A percentile compares a stretch with the other conserved stretches of the same genome.
These are phyloP conservation scores for Talaromyces sp. DNA, from an alignment of 2,329 filamentous ascomycete species.

Conservation along the genomic window DNA sequence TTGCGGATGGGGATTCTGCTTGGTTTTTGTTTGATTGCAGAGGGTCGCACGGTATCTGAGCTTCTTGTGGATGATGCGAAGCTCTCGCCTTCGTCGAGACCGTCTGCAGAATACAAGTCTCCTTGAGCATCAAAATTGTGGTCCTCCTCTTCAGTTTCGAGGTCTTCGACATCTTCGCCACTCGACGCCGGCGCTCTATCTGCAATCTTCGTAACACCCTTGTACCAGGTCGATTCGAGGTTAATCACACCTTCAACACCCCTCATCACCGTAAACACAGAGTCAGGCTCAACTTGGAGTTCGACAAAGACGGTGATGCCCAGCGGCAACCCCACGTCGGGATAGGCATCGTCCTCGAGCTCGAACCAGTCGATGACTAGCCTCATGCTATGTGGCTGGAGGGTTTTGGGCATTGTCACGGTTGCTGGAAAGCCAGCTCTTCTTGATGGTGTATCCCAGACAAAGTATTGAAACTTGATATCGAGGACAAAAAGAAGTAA, in stretches of 20 bases:
- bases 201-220: neutral
- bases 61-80: slow-evolving; percentile 4
- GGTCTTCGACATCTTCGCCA: neutral
- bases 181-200: neutral
- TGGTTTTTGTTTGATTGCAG: neutral
- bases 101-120: neutral
- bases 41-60: neutral
- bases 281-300: neutral
- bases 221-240: neutral
- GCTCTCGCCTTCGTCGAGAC: neutral
- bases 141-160: neutral
- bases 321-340: neutral
- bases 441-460: neutral
- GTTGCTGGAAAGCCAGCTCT: neutral
- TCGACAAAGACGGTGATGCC: neutral
- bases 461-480: neutral
- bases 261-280: neutral
- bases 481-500: neutral
- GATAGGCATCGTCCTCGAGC: neutral
- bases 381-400: neutral
- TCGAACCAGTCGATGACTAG: neutral
- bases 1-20: slow-evolving; percentile 9
- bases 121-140: neutral
- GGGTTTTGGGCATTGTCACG: neutral
- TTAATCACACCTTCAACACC: neutral